Evolutionary conservation across 129 eudicot genomes (phyloP).

Genomic region (Flaveria brownii): DNA sequence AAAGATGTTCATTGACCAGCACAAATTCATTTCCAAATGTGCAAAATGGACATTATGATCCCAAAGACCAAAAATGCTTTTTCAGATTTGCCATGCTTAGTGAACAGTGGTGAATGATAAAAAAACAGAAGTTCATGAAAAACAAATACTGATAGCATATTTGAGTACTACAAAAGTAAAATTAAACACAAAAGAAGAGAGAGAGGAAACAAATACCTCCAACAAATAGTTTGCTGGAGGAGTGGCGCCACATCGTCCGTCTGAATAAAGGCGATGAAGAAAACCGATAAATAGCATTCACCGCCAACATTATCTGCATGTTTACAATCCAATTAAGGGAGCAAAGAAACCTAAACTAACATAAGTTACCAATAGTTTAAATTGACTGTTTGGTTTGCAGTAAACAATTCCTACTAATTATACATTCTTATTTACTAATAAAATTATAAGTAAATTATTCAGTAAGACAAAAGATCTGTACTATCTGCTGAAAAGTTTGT

Average conservation of each 20-base stretch:
- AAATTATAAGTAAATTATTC: background rate
- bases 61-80: background rate
- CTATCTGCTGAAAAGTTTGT: background rate
- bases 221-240: slow-evolving; percentile 54
- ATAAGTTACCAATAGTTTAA: background rate
- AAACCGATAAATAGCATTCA: slow-evolving; percentile 27
- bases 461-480: background rate
- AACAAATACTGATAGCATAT: too few species aligned
- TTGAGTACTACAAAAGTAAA: background rate
- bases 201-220: slow-evolving; percentile 52
- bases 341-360: background rate
- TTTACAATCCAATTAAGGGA: slow-evolving; percentile 1
- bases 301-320: slow-evolving; percentile 21
- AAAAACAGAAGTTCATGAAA: background rate
- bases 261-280: slow-evolving; percentile 28
- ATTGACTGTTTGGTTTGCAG: background rate
- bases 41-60: too few species aligned
- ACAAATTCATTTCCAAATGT: too few species aligned
- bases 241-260: slow-evolving; percentile 39
- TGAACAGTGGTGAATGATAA: too few species aligned
- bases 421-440: background rate
- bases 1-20: too few species aligned
- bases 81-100: background rate
- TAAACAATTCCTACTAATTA: background rate
- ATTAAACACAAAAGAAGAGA: background rate